These are phyloP conservation scores for Sporisorium scitamineum DNA, from an alignment of 1,284 basidiomycete genomes.

Conservation along the genomic window DNA sequence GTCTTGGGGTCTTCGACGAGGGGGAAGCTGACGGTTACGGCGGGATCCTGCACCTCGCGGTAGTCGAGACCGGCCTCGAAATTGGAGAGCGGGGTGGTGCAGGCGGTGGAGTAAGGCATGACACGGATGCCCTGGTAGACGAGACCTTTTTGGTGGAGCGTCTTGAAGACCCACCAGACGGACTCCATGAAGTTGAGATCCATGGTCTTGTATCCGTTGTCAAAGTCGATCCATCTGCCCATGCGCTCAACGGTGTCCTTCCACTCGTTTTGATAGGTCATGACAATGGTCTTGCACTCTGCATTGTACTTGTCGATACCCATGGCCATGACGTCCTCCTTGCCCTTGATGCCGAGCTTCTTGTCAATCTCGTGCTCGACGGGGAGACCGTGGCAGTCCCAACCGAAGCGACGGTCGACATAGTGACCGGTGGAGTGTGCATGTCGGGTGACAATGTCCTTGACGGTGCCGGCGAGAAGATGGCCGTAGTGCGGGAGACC, in stretches of 20 bases:
- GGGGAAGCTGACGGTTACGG: conserved; percentile 91
- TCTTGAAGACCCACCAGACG: conserved; percentile 99
- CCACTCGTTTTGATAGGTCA: conserved; percentile 97
- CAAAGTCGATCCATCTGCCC: conserved; percentile 99
- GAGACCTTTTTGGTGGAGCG: conserved; percentile 90
- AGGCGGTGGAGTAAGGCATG: conserved; percentile 98
- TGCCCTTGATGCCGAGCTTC: conserved; percentile 89
- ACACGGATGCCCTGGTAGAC: conserved; percentile 94
- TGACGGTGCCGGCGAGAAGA: conserved; percentile 80
- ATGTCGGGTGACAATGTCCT: conserved; percentile 97
- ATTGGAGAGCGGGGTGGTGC: conserved; percentile 95
- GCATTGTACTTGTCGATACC: conserved; percentile 98
- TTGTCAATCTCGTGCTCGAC: conserved; percentile 99
- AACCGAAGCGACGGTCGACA: conserved; percentile 95
- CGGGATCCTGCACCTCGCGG: conserved; percentile 93
- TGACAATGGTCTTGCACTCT: conserved; percentile 96
- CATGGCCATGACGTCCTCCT: conserved; percentile 93
- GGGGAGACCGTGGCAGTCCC: conserved; percentile 99
- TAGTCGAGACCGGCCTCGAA: conserved; percentile 96
- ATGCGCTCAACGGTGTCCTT: conserved; percentile 93
- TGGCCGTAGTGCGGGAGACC: conserved; percentile 94
- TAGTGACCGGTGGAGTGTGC: conserved; percentile 93
- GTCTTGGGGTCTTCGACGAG: conserved; percentile 92
- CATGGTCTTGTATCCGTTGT: conserved; percentile 98
- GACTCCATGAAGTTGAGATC: conserved; percentile 96